These are phyloP conservation scores for Coemansia sp. DNA, from an alignment of 192 early-diverging fungal species.

Conservation along the genomic window DNA sequence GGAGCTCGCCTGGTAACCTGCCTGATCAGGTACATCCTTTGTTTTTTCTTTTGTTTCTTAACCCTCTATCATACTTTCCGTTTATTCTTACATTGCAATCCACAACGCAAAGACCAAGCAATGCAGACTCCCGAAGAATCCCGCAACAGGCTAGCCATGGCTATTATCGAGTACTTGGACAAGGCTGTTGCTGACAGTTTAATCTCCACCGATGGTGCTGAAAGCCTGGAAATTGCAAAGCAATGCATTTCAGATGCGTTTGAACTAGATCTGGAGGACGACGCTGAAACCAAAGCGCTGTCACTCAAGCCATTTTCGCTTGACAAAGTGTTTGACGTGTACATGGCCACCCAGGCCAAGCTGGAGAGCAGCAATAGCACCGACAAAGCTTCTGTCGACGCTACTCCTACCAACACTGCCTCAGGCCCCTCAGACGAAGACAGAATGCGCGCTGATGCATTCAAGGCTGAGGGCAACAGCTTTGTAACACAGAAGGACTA, in stretches of 20 bases:
- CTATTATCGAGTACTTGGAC: slow-evolving; percentile 51
- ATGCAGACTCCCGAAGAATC: slow-evolving; percentile 20
- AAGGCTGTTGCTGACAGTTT: slow-evolving; percentile 44
- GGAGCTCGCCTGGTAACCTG: slow-evolving; percentile 53
- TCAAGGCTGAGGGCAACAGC: slow-evolving; percentile 84
- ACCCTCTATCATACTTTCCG: not conserved
- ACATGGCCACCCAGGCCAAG: slow-evolving; percentile 80
- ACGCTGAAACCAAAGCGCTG: slow-evolving; percentile 62
- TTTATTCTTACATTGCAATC: slow-evolving; percentile 6
- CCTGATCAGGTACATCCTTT: not conserved
- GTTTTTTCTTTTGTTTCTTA: slow-evolving; percentile 6
- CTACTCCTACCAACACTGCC: not conserved
- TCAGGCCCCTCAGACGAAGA: slow-evolving; percentile 57
- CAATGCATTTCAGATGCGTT: slow-evolving; percentile 96
- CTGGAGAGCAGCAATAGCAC: slow-evolving; percentile 17
- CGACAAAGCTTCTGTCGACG: slow-evolving; percentile 1
- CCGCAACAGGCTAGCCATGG: slow-evolving; percentile 45
- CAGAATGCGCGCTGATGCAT: slow-evolving; percentile 81
- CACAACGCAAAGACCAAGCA: not conserved
- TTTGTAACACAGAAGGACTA: slow-evolving; percentile 83
- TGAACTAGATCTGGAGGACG: slow-evolving; percentile 76
- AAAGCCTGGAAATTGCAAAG: slow-evolving; percentile 73
- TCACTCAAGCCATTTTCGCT: slow-evolving; percentile 86
- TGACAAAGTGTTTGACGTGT: slow-evolving; percentile 86
- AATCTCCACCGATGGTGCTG: slow-evolving; percentile 45